Evolutionary conservation across 345 rosid species (phyloP).

Genomic region (Citrus maxima): DNA sequence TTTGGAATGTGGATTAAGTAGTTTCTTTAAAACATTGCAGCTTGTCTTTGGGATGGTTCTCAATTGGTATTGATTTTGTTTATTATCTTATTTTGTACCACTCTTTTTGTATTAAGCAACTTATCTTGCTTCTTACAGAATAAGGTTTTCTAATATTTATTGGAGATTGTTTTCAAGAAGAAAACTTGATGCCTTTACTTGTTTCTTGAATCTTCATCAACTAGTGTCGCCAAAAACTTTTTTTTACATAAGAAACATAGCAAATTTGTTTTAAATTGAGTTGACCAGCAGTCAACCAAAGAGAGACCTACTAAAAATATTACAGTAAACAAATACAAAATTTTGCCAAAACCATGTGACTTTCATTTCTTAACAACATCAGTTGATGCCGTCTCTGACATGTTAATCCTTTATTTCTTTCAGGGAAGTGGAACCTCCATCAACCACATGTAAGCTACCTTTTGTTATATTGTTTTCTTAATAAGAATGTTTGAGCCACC

Average conservation of each 20-base stretch:
- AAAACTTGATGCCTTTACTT: background rate
- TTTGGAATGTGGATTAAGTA: background rate
- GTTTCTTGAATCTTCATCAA: background rate
- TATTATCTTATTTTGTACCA: background rate
- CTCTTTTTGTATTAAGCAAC: background rate
- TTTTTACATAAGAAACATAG: background rate
- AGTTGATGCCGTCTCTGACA: slow-evolving; percentile 20
- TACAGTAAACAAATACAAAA: background rate
- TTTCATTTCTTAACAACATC: slow-evolving; percentile 1
- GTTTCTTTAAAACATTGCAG: background rate
- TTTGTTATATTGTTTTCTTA: background rate
- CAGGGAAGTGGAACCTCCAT: slow-evolving; percentile 65
- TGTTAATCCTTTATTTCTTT: slow-evolving; percentile 24
- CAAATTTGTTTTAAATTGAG: background rate
- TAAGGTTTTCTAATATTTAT: background rate
- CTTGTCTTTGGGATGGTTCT: background rate
- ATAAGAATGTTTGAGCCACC: slow-evolving; percentile 12
- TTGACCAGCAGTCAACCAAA: background rate
- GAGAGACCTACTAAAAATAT: background rate
- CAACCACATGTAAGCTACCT: slow-evolving; percentile 55
- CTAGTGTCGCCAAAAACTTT: background rate
- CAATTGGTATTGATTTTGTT: background rate
- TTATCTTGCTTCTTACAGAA: slow-evolving; percentile 1
- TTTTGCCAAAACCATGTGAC: background rate
- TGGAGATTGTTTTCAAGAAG: background rate